Conservation (phyloP, 2,329 filamentous ascomycete species). For the Aciculosporium take region DNA sequence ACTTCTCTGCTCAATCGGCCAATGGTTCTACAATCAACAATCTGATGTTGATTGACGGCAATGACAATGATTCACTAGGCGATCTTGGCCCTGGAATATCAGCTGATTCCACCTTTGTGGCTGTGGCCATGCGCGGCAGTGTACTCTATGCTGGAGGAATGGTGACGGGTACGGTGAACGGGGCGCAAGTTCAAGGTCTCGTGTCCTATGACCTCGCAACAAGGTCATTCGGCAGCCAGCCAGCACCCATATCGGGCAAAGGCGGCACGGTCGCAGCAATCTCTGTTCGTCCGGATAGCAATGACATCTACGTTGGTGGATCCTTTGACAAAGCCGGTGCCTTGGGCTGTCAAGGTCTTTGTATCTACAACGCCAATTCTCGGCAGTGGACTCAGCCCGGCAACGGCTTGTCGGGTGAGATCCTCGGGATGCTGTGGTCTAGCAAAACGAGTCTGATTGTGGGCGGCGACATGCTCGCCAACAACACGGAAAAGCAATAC, state of each 20-base stretch:
- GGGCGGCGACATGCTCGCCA: slow-evolving; percentile 60
- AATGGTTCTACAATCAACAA: slow-evolving; percentile 65
- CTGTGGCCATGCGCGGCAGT: slow-evolving; percentile 52
- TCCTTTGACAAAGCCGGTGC: slow-evolving; percentile 72
- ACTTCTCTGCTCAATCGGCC: slow-evolving; percentile 58
- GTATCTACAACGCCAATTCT: slow-evolving; percentile 56
- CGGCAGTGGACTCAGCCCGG: slow-evolving; percentile 73
- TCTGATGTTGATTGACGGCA: slow-evolving; percentile 66
- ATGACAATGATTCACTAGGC: slow-evolving; percentile 48
- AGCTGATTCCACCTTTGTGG: slow-evolving; percentile 57
- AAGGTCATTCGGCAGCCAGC: slow-evolving; percentile 53
- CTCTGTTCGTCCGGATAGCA: slow-evolving; percentile 51
- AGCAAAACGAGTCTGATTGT: slow-evolving; percentile 58
- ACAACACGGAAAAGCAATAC: slow-evolving; percentile 44
- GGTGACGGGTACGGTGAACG: slow-evolving; percentile 55
- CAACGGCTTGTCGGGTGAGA: slow-evolving; percentile 53
- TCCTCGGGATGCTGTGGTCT: slow-evolving; percentile 63
- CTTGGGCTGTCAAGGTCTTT: slow-evolving; percentile 69
- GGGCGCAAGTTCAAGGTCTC: slow-evolving; percentile 53
- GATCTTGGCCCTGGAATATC: slow-evolving; percentile 56
- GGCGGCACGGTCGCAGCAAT: slow-evolving; percentile 65
- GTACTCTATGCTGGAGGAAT: slow-evolving; percentile 72
- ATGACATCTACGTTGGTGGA: slow-evolving; percentile 74
- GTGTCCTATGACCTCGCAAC: slow-evolving; percentile 63
- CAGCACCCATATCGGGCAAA: slow-evolving; percentile 57